Evolutionary conservation across 2,329 filamentous ascomycete species (phyloP), one percentile per base, ranked within the genome.

Genomic region (Talaromyces funiculosus): DNA sequence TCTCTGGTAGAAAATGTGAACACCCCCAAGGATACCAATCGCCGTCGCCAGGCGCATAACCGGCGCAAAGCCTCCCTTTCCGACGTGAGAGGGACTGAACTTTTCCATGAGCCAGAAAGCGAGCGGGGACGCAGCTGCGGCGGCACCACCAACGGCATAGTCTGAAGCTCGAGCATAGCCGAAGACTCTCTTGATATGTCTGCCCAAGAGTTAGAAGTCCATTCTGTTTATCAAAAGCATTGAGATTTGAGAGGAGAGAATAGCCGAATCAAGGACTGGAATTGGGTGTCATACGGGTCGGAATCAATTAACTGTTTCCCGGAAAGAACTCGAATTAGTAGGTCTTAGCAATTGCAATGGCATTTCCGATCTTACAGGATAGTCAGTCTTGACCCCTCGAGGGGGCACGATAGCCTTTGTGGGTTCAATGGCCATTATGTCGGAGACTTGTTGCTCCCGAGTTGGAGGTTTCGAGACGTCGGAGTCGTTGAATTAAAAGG

Each of bases 181-280:
- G 65, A 97, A 76, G 18, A 97, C 94, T 73, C 94, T 88, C 77
- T 86, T 90, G 77, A 97, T 89, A 78, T 99, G 94, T 71, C 91
- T 96, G 69, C 60, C 26, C 67, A 68, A 40, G 4, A 42, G 68
- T 80, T 62, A 73, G 68, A 64, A 45, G 6, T 54, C 18, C 10
- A 26, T 16, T 9, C 3, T 8, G 3, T 10, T 2, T 14, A 20
- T 33, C n/a, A n/a, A n/a, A n/a, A 31, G 18, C 20, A 29, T 24
- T 54, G 20, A 9, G 0, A 40, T n/a, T 1, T 8, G 6, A 20
- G 16, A 43, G 14, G 33, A 18, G 18, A 33, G 55, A 56, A 20
- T 29, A 7, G 47, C 8, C 43, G 42, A 16, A 40, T 35, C 31
- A 18, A 33, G 12, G 4, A 43, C 18, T 22, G 51, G 57, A 37